phyloP scores from a whole-genome alignment of 2,329 filamentous ascomycete genomes.

The Paracamarosporium sp. region DNA sequence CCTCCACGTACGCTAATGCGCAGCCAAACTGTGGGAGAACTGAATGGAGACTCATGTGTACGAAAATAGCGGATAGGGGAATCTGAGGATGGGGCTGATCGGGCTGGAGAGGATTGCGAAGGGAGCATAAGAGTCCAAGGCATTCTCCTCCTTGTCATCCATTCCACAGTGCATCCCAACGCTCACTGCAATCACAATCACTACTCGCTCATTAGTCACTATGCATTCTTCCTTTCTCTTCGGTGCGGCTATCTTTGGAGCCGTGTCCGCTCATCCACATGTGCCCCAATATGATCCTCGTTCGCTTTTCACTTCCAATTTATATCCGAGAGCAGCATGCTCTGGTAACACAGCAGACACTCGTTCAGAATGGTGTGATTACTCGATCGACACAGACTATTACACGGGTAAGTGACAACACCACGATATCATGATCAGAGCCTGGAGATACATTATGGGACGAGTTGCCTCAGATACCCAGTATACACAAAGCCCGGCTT shows the following conservation, averaged over 20 bases:
- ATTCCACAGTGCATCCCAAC: neutral
- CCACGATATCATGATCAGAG: neutral
- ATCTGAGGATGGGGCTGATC: neutral
- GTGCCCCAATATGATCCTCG: neutral
- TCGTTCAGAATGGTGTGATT: conserved; percentile 53
- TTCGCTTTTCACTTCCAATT: conserved; percentile 7
- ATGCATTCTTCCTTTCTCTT: neutral
- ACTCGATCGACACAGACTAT: conserved; percentile 60
- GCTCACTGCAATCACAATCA: neutral
- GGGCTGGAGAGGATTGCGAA: neutral
- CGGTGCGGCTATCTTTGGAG: neutral
- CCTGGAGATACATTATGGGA: neutral
- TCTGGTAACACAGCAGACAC: conserved; percentile 38
- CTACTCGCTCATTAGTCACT: neutral
- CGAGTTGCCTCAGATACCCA: neutral
- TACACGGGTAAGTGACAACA: conserved; percentile 40
- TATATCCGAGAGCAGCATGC: conserved; percentile 27
- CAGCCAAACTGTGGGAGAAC: neutral
- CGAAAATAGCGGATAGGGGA: neutral
- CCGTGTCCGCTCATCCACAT: neutral
- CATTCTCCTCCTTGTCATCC: neutral
- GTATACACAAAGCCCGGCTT: neutral
- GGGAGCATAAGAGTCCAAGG: neutral
- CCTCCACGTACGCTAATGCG: neutral
- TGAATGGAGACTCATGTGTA: neutral